Evolutionary conservation across 306 rosid species (phyloP).

Genomic region (Arachis stenosperma): DNA sequence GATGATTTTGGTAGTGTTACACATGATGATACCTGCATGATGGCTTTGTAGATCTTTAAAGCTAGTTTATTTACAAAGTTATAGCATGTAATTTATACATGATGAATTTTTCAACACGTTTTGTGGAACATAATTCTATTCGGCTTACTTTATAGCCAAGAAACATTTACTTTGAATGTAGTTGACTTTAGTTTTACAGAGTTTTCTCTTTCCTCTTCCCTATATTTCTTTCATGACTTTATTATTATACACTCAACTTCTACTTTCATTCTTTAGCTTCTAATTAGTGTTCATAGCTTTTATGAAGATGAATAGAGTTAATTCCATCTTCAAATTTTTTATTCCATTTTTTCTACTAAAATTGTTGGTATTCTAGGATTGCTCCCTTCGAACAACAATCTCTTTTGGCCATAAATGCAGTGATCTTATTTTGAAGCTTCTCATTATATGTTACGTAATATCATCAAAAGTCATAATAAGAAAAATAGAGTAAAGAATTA

Average conservation of each 20-base stretch:
- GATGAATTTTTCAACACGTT: not conserved
- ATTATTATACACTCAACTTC: too few relatives aligned
- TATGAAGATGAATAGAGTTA: too few relatives aligned
- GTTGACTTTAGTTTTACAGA: not conserved
- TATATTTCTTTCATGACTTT: not conserved
- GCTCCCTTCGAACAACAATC: too few relatives aligned
- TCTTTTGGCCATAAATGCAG: not conserved
- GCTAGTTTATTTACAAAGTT: conserved; percentile 1
- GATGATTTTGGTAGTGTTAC: conserved; percentile 6
- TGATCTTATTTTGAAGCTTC: not conserved
- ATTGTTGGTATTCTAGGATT: too few relatives aligned
- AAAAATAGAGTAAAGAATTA: not conserved
- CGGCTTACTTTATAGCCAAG: not conserved
- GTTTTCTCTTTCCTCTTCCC: not conserved
- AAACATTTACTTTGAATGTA: not conserved
- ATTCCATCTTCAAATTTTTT: too few relatives aligned
- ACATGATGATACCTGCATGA: conserved; percentile 26
- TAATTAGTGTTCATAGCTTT: too few relatives aligned
- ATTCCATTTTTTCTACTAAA: too few relatives aligned
- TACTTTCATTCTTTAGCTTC: too few relatives aligned
- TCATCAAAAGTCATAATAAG: not conserved
- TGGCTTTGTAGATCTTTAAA: conserved; percentile 15
- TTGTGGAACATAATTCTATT: not conserved
- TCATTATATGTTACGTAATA: not conserved
- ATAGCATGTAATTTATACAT: not conserved